Evolutionary conservation across 768 basidiomycete species (phyloP), one percentile per base, ranked within the genome.

Genomic region (Suillus paluster): DNA sequence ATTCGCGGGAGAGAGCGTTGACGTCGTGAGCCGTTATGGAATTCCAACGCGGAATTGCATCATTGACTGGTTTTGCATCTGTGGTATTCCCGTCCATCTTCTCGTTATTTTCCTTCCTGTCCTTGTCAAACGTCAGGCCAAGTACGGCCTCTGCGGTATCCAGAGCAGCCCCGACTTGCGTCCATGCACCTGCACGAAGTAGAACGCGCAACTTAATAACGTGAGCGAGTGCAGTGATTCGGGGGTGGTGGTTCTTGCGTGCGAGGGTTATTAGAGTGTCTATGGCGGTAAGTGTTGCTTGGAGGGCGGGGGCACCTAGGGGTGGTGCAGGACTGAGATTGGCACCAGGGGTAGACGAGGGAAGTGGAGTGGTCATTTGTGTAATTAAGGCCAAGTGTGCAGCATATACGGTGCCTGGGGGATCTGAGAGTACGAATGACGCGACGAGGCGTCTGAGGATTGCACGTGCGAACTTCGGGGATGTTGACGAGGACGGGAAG

Each of bases 371-470:
- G 56, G 78, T 78, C 33, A 82, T 69, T 14, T 80, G 74, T 0
- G 80, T 75, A 49, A 91, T 83, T 46, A 84, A 78, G 14, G 84
- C 79, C 34, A 91, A 78, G 62, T 90, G 84, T 1, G 84, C 79
- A 11, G 75, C 68, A 64, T 91, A 90, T 5, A 83, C 67, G 44
- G 83, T 67, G 33, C 85, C 81, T 5, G 85, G 83, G 1, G 86
- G 80, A 63, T 87, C 83, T 10, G 78, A 73, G 4, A 81, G 27
- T 30, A 30, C 17, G 10, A 50, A 50, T 30, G 49, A 50, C 10
- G 49, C 49, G 19, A 50, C 30, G 49, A 50, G 27, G 49, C 27
- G 49, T 50, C 48, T 64, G 59, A 50, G 49, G 77, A 69, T 77
- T 12, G 81, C 84, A 42, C 86, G 86, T 0, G 87, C 84, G 63